Conservation (phyloP, 202 grass and related monocot genomes). For the Zizania palustris region DNA sequence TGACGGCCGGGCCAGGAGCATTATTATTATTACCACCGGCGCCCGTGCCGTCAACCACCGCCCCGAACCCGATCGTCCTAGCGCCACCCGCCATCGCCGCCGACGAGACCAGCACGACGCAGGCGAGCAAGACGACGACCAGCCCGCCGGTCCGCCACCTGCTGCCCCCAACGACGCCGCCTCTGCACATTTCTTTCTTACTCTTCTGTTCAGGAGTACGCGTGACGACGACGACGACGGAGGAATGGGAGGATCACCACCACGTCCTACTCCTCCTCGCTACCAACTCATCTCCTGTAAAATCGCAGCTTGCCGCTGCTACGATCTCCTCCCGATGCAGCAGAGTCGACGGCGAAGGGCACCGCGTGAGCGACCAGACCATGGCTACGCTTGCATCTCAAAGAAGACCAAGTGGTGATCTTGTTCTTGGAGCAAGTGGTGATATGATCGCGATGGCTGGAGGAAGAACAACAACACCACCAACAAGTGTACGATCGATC, state of each 20-base stretch:
- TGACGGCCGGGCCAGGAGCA: too few species aligned
- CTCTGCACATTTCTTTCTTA: conserved; percentile 31
- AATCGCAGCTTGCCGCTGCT: neutral
- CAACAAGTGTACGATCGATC: neutral
- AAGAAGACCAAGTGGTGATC: neutral
- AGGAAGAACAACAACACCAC: neutral
- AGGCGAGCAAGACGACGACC: conserved; percentile 26
- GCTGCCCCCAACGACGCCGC: neutral
- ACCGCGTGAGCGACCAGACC: neutral
- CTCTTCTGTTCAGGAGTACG: conserved; percentile 22
- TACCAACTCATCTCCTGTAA: neutral
- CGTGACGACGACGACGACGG: neutral
- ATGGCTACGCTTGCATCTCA: neutral
- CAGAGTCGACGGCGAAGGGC: neutral
- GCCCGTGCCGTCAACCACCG: too few species aligned
- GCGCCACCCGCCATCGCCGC: conserved; percentile 39
- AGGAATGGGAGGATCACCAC: too few species aligned
- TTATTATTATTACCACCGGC: too few species aligned
- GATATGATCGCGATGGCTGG: neutral
- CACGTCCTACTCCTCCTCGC: neutral
- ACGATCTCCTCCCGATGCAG: neutral
- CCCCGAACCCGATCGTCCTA: neutral
- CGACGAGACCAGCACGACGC: conserved; percentile 25
- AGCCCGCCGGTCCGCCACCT: conserved; percentile 1
- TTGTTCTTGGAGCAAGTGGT: neutral